phyloP scores from a whole-genome alignment of 108 stramenopile species.

The Mediolabrus comicus region DNA sequence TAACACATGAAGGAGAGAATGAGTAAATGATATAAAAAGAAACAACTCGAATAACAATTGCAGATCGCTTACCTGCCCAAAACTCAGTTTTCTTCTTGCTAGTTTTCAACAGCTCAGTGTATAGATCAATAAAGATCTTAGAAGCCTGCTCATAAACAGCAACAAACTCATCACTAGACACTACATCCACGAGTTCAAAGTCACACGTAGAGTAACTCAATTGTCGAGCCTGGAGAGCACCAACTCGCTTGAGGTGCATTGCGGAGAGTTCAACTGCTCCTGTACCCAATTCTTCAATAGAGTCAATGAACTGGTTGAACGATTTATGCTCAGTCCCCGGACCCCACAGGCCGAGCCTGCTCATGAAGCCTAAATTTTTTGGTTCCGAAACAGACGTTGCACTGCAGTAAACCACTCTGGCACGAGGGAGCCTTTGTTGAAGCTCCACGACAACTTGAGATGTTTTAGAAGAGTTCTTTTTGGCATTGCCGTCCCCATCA shows the following conservation, averaged over 20 bases:
- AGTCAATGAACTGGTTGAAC: constrained; percentile 4
- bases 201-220: constrained; percentile 10
- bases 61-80: not conserved
- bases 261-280: constrained; percentile 24
- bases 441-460: constrained; percentile 49
- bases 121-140: constrained; percentile 11
- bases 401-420: constrained; percentile 58
- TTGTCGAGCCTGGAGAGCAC: constrained; percentile 10
- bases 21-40: too few relatives aligned
- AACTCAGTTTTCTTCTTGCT: not conserved
- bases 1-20: constrained; percentile 62
- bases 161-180: constrained; percentile 43
- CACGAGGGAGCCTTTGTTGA: constrained; percentile 47
- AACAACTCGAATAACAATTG: too few relatives aligned
- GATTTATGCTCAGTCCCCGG: constrained; percentile 1
- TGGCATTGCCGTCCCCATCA: constrained; percentile 36
- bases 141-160: constrained; percentile 39
- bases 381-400: constrained; percentile 60
- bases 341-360: constrained; percentile 60
- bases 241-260: constrained; percentile 23
- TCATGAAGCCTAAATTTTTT: constrained; percentile 58
- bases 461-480: constrained; percentile 4
- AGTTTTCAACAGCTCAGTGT: not conserved
- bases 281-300: not conserved
- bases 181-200: constrained; percentile 40